phyloP scores from a whole-genome alignment of 2,329 filamentous ascomycete species.

The Ceratocystis eucalypticola region DNA sequence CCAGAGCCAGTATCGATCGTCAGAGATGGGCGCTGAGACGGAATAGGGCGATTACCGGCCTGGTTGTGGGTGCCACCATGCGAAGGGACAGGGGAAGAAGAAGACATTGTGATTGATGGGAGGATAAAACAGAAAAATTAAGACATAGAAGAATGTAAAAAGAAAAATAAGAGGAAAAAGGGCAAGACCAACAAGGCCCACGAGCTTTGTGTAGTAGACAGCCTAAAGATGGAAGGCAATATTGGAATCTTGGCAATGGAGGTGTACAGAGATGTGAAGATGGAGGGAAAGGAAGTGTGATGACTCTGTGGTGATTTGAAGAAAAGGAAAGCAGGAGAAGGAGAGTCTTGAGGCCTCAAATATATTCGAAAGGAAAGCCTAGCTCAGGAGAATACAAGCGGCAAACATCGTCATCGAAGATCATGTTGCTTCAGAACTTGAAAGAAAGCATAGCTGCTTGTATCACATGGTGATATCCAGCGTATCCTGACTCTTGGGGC shows the following conservation, averaged over 20 bases:
- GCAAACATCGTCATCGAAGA: not conserved
- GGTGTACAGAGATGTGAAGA: not conserved
- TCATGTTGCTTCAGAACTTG: not conserved
- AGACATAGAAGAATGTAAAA: too few relatives aligned
- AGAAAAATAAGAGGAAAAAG: too few relatives aligned
- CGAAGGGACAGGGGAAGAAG: not conserved
- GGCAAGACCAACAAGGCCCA: too few relatives aligned
- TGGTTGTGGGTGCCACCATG: too few relatives aligned
- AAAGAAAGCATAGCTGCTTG: constrained; percentile 1
- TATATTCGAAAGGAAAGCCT: not conserved
- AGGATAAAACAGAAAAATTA: too few relatives aligned
- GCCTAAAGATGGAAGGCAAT: too few relatives aligned
- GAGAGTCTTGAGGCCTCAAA: not conserved
- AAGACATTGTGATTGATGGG: too few relatives aligned
- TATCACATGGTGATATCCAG: not conserved
- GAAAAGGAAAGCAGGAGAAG: not conserved
- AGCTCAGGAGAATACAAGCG: not conserved
- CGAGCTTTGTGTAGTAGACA: too few relatives aligned
- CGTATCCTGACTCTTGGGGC: constrained; percentile 11
- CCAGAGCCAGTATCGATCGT: constrained; percentile 13
- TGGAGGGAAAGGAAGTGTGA: not conserved
- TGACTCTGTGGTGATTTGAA: not conserved
- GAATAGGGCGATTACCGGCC: not conserved
- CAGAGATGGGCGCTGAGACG: constrained; percentile 11
- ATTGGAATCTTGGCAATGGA: not conserved